Base-by-base conservation (phyloP, 306 rosid species). In the Vicia sativa region DNA sequence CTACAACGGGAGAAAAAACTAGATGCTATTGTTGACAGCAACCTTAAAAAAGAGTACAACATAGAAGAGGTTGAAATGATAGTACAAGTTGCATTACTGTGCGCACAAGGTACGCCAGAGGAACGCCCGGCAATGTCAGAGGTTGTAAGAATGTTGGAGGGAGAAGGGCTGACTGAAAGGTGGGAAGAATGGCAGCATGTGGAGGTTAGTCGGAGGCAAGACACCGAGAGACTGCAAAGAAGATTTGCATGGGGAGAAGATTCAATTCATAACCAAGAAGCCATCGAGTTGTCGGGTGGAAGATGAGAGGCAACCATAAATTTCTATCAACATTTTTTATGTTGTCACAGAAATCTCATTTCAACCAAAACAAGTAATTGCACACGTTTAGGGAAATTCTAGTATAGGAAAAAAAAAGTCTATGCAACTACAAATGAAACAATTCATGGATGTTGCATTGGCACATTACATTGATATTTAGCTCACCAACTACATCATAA, bases 101-200 rank as follows among this genome's bases (percentile, higher is more conserved):
- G 98, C 73, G 89, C 98, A 1, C 96, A 89, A 76, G 83, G 84
- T 44, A 81, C 83, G 0, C 91, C 98, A 0, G 98, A 89, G 23
- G 96, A 86, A 23, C 92, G 98, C 10, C 98, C 96, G 0, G 83
- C 85, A 19, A 92, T 92, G 98, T 89, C 98, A 3, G 91, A 92
- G 63, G 96, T 92, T 15, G 96, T 92, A 39, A 81, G 96, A 69
- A 92, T 92, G 98, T 72, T 92, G 7, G 98, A 92, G 73, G 98
- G 96, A 68, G 96, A 92, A 78, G 97, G 97, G 49, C 88, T 91
- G 14, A 87, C 97, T 7, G 87, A 91, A 85, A 77, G 92, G 73
- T 92, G 98, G 98, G 95, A 87, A 64, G 92, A 87, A 67, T 92
- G 98, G 98, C 92, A 84, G 80, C 75, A 74, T 26, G 79, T 78